Conservation (phyloP, 2,329 filamentous ascomycete genomes). For the Achaetomium macrosporum region DNA sequence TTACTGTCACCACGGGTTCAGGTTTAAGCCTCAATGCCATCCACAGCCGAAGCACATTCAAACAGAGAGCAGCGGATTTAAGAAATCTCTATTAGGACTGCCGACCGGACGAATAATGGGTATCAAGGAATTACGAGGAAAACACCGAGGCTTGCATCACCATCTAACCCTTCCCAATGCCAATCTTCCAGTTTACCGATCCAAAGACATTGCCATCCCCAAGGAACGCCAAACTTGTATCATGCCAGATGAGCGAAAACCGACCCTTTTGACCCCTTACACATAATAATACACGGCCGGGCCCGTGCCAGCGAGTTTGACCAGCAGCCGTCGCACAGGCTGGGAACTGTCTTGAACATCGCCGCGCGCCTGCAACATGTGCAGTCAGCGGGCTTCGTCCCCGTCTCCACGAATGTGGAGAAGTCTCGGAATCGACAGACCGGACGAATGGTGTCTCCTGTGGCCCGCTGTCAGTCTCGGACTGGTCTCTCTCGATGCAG, state of each 20-base stretch:
- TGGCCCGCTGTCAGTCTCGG: conserved; percentile 17
- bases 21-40: too few species aligned
- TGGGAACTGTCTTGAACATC: conserved; percentile 20
- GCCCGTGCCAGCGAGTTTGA: not conserved
- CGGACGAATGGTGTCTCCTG: conserved; percentile 24
- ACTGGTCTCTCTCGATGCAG: conserved; percentile 18
- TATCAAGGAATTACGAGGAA: conserved; percentile 3
- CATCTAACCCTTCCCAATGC: not conserved
- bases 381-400: conserved; percentile 32
- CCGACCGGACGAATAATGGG: not conserved
- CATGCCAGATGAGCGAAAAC: not conserved
- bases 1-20: too few species aligned
- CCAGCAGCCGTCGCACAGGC: not conserved
- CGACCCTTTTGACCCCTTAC: not conserved
- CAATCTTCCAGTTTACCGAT: not conserved
- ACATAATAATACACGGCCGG: not conserved
- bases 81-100: conserved; percentile 4
- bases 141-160: not conserved
- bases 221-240: not conserved
- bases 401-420: conserved; percentile 23
- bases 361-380: conserved; percentile 34
- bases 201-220: not conserved
- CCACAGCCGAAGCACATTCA: too few species aligned
- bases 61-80: not conserved
- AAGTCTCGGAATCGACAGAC: conserved; percentile 20